These are phyloP conservation scores for sweet orange (Citrus sinensis) DNA, from an alignment of 345 rosid species.

Conservation along the genomic window DVS_A1.0 CM039167.1:22565001-22565500, in stretches of 20 bases:
- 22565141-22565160: background rate
- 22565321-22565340: constrained; percentile 83
- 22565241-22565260: constrained; percentile 62
- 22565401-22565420: background rate
- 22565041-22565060: background rate
- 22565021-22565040: background rate
- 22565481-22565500: background rate
- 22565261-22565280: constrained; percentile 66
- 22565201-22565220: background rate
- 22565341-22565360: constrained; percentile 81
- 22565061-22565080: background rate
- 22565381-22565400: background rate
- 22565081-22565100: background rate
- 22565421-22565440: background rate
- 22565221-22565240: constrained; percentile 39
- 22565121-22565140: background rate
- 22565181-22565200: background rate
- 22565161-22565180: background rate
- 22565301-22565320: constrained; percentile 85
- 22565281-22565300: constrained; percentile 75
- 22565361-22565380: constrained; percentile 41
- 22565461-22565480: background rate
- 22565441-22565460: background rate
- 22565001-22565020: background rate
- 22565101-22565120: background rate